Evolutionary conservation across 768 basidiomycete genomes (phyloP).

Genomic region (Lactarius akahatsu): DNA sequence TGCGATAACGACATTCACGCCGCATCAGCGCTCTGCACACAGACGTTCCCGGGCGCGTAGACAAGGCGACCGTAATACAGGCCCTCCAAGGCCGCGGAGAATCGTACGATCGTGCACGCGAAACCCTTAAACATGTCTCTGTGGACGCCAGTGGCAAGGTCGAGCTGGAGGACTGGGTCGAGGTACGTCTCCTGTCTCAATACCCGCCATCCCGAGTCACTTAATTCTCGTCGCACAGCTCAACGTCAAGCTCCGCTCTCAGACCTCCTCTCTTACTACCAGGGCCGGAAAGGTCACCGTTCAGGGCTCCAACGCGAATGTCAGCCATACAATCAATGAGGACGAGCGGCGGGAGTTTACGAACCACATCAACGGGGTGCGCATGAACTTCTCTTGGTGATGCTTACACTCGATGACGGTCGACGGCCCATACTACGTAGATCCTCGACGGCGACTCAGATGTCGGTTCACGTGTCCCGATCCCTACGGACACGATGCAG

Average conservation of each 20-base stretch:
- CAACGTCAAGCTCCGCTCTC: conserved; percentile 73
- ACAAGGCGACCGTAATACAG: conserved; percentile 79
- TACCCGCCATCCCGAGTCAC: background rate
- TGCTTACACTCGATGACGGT: conserved; percentile 1
- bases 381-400: conserved; percentile 32
- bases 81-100: conserved; percentile 77
- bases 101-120: conserved; percentile 86
- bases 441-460: conserved; percentile 90
- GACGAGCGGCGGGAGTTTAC: conserved; percentile 95
- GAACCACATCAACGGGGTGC: conserved; percentile 94
- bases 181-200: conserved; percentile 50
- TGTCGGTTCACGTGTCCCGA: conserved; percentile 77
- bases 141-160: conserved; percentile 95
- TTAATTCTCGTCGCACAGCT: conserved; percentile 46
- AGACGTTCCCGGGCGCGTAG: conserved; percentile 77
- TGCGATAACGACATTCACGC: conserved; percentile 24
- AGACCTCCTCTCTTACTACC: conserved; percentile 43
- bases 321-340: conserved; percentile 96
- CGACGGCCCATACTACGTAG: conserved; percentile 44
- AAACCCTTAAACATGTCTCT: conserved; percentile 90
- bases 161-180: conserved; percentile 97
- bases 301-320: conserved; percentile 91
- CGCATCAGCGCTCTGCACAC: conserved; percentile 63
- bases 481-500: conserved; percentile 97
- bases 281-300: conserved; percentile 91